Evolutionary conservation across 176 grass and related monocot genomes (phyloP), one percentile per base, ranked within the genome.

Genomic region (Elaeis guineensis): DNA sequence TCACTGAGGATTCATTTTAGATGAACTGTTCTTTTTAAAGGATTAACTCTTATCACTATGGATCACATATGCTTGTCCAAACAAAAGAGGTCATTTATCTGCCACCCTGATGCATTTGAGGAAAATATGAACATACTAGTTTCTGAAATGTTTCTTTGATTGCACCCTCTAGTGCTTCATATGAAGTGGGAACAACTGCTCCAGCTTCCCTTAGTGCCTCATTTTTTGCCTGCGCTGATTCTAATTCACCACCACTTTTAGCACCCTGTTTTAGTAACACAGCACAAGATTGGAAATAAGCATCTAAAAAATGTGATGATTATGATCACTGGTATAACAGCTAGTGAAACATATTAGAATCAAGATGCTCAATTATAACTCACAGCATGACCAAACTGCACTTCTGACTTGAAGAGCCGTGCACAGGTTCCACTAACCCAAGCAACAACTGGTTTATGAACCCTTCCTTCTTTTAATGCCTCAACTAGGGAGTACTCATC

Each of bases 381-480:
- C 75, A 98, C 93, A 67, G 93, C 93, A 70, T 98, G 87, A 23
- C 93, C 93, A 75, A 97, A 98, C 75, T 98, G 93, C 52, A 98
- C 93, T 88, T 98, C 87, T 19, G 93, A 98, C 68, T 98, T 98
- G 76, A 98, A 98, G 54, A 98, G 55, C 16, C 76, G 73, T 39
- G 93, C 93, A 14, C 93, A 98, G 61, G 93, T 92, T 66, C 93
- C 93, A 51, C 87, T 98, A 80, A 98, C 93, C 93, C 93, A 98
- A 55, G 93, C 93, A 65, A 98, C 87, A 51, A 98, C 84, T 61
- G 87, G 93, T 85, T 98, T 98, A 62, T 98, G 79, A 58, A 98
- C 93, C 70, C 86, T 92, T 56, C 87, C 93, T 81, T 98, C 78
- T 72, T 92, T 92, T 80, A 98, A 80, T 32, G 87, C 93, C 63